These are phyloP conservation scores for Lecanicillium sp. DNA, from an alignment of 2,329 filamentous ascomycete species.

Conservation along the genomic window DNA sequence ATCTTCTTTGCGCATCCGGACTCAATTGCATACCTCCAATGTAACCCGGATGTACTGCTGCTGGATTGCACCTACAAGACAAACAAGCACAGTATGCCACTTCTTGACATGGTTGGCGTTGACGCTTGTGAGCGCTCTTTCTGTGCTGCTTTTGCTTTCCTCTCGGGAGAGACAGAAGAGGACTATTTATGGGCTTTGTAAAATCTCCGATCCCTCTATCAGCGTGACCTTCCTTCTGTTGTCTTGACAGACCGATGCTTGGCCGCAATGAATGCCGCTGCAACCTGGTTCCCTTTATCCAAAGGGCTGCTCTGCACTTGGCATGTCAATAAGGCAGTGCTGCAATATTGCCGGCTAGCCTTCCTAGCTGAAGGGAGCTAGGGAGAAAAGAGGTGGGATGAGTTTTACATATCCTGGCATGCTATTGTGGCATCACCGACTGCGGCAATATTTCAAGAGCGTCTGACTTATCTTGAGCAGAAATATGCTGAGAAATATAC, in stretches of 20 bases:
- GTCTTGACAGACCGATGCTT: constrained; percentile 15
- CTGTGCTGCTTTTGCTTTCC: constrained; percentile 16
- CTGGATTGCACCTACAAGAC: constrained; percentile 17
- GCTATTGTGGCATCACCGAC: constrained; percentile 12
- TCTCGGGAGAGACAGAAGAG: constrained; percentile 11
- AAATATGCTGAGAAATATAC: constrained; percentile 11
- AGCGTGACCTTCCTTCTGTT: constrained; percentile 9
- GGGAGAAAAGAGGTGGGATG: constrained; percentile 7
- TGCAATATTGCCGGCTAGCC: constrained; percentile 7
- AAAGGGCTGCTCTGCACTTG: constrained; percentile 10
- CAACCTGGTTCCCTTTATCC: constrained; percentile 8
- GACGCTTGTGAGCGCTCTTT: constrained; percentile 13
- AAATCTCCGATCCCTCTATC: constrained; percentile 11
- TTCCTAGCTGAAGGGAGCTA: constrained; percentile 5
- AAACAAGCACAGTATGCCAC: constrained; percentile 15
- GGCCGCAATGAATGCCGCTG: constrained; percentile 10
- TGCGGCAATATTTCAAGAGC: constrained; percentile 12
- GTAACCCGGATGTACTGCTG: constrained; percentile 13
- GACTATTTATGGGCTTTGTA: constrained; percentile 16
- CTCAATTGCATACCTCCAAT: constrained; percentile 14
- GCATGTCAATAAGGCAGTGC: constrained; percentile 11
- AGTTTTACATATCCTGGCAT: constrained; percentile 15
- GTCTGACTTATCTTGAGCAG: constrained; percentile 10
- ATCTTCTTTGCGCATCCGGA: constrained; percentile 17
- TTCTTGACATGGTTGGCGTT: constrained; percentile 16